phyloP scores from a whole-genome alignment of 2,329 filamentous ascomycete species.

The Dactylellina haptotyla region DNA sequence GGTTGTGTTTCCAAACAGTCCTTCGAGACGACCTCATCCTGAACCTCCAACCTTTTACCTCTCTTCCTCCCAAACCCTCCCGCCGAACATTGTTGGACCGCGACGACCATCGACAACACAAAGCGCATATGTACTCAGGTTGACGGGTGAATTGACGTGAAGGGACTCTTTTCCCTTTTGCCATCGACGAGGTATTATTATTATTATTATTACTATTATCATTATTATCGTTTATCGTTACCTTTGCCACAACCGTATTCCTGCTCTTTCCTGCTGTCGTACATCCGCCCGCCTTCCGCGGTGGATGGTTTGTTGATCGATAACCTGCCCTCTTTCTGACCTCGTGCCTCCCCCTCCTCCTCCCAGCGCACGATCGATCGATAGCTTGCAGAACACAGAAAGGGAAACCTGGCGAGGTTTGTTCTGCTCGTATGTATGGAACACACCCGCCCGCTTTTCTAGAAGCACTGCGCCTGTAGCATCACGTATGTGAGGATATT shows the following conservation, averaged over 20 bases:
- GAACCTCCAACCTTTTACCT: constrained; percentile 5
- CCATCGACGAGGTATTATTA: not conserved
- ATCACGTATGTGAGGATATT: constrained; percentile 38
- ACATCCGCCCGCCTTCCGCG: not conserved
- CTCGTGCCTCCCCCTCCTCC: not conserved
- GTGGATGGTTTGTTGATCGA: not conserved
- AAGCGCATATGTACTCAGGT: not conserved
- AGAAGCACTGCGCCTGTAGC: constrained; percentile 32
- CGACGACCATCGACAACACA: constrained; percentile 42
- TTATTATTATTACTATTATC: not conserved
- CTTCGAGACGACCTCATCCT: constrained; percentile 7
- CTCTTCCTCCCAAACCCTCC: constrained; percentile 10
- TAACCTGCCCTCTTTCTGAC: not conserved
- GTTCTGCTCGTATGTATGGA: constrained; percentile 49
- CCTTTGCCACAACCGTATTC: not conserved
- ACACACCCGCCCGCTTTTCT: constrained; percentile 51
- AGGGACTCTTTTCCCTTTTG: not conserved
- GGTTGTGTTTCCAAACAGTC: not conserved
- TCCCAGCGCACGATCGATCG: not conserved
- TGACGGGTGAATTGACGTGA: not conserved
- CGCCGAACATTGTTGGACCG: constrained; percentile 11
- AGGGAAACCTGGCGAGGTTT: constrained; percentile 32
- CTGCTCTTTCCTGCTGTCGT: not conserved
- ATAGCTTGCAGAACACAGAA: not conserved
- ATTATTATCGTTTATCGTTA: not conserved